A percentile compares a stretch with the other conserved stretches of the same genome.
phyloP scores from a whole-genome alignment of 1,139 yeast genomes.

The Sugiyamaella xylanicola region DNA sequence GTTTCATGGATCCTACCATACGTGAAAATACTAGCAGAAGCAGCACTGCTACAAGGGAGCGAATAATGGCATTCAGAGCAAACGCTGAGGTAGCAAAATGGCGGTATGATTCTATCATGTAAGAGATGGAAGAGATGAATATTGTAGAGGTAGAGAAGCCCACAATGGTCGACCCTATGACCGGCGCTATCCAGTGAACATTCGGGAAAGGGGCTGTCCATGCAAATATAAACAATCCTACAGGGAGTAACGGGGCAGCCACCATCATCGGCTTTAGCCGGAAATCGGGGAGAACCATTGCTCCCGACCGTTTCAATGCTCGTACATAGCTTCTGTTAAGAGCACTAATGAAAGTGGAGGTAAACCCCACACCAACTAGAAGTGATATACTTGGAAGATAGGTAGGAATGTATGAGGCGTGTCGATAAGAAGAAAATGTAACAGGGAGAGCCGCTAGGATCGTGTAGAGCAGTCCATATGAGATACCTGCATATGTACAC shows the following conservation, averaged over 20 bases:
- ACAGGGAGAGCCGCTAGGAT: conserved; percentile 21
- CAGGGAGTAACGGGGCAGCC: conserved; percentile 56
- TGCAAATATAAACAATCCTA: conserved; percentile 46
- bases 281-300: conserved; percentile 14
- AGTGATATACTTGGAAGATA: conserved; percentile 21
- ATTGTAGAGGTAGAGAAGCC: conserved; percentile 73
- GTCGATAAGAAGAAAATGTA: conserved; percentile 15
- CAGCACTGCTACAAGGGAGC: conserved; percentile 41
- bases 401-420: conserved; percentile 12
- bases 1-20: conserved; percentile 22
- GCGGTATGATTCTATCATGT: conserved; percentile 72
- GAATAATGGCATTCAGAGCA: conserved; percentile 54
- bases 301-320: conserved; percentile 5
- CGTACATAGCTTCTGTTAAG: conserved; percentile 6
- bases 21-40: conserved; percentile 19
- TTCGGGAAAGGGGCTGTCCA: conserved; percentile 53
- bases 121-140: conserved; percentile 69
- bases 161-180: conserved; percentile 71
- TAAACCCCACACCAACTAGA: conserved; percentile 16
- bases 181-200: conserved; percentile 80
- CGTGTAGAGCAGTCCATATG: conserved; percentile 21
- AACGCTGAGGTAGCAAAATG: conserved; percentile 63
- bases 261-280: conserved; percentile 27
- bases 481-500: conserved; percentile 20
- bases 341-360: conserved; percentile 3